phyloP scores from a whole-genome alignment of 2,329 filamentous ascomycete species.

The Zarea fungicola region DNA sequence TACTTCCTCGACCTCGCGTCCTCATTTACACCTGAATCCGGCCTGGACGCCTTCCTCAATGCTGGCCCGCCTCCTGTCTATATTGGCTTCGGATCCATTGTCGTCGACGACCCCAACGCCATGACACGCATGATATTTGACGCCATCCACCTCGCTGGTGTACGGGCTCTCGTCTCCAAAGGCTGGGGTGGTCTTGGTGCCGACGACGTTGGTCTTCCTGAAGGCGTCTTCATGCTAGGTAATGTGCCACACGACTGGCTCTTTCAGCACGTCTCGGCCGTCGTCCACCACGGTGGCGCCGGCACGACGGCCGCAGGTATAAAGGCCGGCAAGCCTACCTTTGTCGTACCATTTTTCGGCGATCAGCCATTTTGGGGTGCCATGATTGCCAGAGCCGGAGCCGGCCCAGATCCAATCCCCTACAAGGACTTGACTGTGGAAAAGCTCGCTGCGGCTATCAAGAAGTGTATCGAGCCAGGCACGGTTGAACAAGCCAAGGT shows the following conservation, averaged over 20 bases:
- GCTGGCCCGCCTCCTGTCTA: slow-evolving; percentile 70
- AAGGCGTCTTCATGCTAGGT: slow-evolving; percentile 75
- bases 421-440: slow-evolving; percentile 63
- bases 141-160: slow-evolving; percentile 59
- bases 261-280: slow-evolving; percentile 72
- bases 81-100: slow-evolving; percentile 79
- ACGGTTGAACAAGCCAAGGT: slow-evolving; percentile 51
- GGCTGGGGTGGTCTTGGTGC: slow-evolving; percentile 83
- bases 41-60: slow-evolving; percentile 61
- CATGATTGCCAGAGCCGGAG: slow-evolving; percentile 68
- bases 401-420: slow-evolving; percentile 65
- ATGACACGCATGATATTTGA: slow-evolving; percentile 70
- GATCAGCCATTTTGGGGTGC: slow-evolving; percentile 81
- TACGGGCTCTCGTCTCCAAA: slow-evolving; percentile 78
- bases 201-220: slow-evolving; percentile 63
- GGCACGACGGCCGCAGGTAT: slow-evolving; percentile 88
- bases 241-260: slow-evolving; percentile 88
- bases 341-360: slow-evolving; percentile 82
- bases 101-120: slow-evolving; percentile 68
- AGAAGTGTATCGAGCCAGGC: slow-evolving; percentile 52
- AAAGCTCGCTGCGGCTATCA: slow-evolving; percentile 60
- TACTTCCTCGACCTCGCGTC: slow-evolving; percentile 67
- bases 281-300: slow-evolving; percentile 84
- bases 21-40: slow-evolving; percentile 59
- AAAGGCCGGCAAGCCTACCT: slow-evolving; percentile 70